Base-by-base conservation (phyloP, 306 rosid species). In the Astragalus membranaceus region DNA sequence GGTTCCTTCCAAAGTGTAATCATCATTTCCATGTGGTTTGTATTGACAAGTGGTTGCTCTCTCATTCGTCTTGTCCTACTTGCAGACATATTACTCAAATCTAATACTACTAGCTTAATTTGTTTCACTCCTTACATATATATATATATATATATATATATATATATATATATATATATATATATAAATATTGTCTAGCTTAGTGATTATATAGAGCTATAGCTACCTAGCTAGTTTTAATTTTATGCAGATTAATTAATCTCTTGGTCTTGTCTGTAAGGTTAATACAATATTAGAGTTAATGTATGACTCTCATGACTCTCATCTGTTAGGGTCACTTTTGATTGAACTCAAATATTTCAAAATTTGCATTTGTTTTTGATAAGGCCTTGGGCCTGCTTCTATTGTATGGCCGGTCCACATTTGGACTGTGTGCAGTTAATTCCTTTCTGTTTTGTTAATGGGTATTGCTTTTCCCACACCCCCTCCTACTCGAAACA, bases 41-140 rank as follows among this genome's bases (percentile, higher is more conserved):
- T 80, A 83, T 89, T 67, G 96, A 89, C 80, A 83, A 79, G 65
- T 92, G 96, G 96, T 74, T 92, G 9, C 78, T 83, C 30, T 78
- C 83, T 64, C 92, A 85, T 83, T 92, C 96, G 59, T 89, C 95
- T 68, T 92, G 96, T 62, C 98, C 98, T 26, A 88, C 91, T 71
- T 92, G 98, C 81, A 74, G 96, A 60, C 77, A 89, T 49, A 67
- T 78, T 74, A 9, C 80, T 70, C 63, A 75, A 78, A 32, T 64
- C 75, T 15, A 64, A 2, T 51, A 29, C 75, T 15, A 64, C 1
- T 51, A 29, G 0, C 37, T 58, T 46, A 7, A 7, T 43, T 23
- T 23, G 2, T 1, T 23, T 1, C 77, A 56, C 65, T 63, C 80
- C 63, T 26, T 67, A 7, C 60, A 2, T 1, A 12, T n/a, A 39